phyloP scores from a whole-genome alignment of 805 yeast species.

The Zygosaccharomyces kombuchaensis region DNA sequence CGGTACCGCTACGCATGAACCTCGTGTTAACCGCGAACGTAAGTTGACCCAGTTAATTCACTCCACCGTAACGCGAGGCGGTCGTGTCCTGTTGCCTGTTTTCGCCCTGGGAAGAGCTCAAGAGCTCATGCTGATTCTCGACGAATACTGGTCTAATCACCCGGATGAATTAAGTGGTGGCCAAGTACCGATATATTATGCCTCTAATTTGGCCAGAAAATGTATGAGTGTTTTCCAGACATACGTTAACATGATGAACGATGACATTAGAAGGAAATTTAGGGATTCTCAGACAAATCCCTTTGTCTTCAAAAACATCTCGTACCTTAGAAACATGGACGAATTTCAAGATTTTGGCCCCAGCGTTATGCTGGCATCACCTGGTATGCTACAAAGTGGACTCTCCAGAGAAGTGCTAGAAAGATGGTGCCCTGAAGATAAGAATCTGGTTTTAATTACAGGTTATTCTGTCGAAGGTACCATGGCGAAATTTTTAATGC shows the following conservation, averaged over 20 bases:
- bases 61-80: slow-evolving; percentile 79
- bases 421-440: slow-evolving; percentile 96
- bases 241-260: slow-evolving; percentile 96
- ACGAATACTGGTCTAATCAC: slow-evolving; percentile 89
- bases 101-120: slow-evolving; percentile 97
- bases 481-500: slow-evolving; percentile 82
- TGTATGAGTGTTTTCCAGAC: slow-evolving; percentile 98
- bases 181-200: slow-evolving; percentile 78
- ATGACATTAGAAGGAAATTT: slow-evolving; percentile 68
- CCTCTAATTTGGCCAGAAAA: slow-evolving; percentile 87
- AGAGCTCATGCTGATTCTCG: slow-evolving; percentile 81
- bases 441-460: slow-evolving; percentile 80
- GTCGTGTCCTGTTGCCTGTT: slow-evolving; percentile 87
- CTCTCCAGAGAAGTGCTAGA: slow-evolving; percentile 86
- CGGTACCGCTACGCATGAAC: slow-evolving; percentile 96
- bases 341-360: slow-evolving; percentile 91
- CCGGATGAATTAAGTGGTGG: slow-evolving; percentile 62
- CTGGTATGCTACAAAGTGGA: slow-evolving; percentile 98
- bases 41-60: slow-evolving; percentile 80
- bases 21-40: slow-evolving; percentile 77
- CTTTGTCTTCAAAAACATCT: slow-evolving; percentile 80
- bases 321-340: slow-evolving; percentile 73
- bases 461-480: slow-evolving; percentile 99
- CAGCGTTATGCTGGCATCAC: slow-evolving; percentile 92
- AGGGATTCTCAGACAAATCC: slow-evolving; percentile 83